Conservation (phyloP, 306 rosid species). For the Sechiopsis laciniata region DNA sequence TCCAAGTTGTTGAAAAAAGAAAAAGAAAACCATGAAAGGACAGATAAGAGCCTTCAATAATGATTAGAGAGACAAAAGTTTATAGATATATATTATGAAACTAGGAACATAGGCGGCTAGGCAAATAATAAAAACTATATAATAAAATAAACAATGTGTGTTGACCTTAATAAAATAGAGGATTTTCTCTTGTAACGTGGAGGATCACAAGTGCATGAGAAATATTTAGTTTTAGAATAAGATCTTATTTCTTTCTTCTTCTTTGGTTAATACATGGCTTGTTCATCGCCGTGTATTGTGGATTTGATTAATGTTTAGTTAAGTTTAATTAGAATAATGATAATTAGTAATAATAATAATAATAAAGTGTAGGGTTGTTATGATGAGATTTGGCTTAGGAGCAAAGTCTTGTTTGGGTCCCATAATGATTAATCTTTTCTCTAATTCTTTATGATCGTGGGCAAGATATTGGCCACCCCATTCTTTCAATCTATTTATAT, state of each 20-base stretch:
- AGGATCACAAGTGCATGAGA: slow-evolving; percentile 61
- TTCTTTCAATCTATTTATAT: slow-evolving; percentile 10
- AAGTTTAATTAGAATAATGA: neutral
- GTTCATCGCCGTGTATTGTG: slow-evolving; percentile 72
- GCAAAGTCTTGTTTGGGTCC: slow-evolving; percentile 71
- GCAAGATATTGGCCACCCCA: slow-evolving; percentile 24
- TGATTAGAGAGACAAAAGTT: neutral
- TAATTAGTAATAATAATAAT: neutral
- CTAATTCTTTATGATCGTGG: slow-evolving; percentile 50
- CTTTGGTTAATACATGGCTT: slow-evolving; percentile 18
- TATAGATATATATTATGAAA: slow-evolving; percentile 1
- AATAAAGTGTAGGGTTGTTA: slow-evolving; percentile 43
- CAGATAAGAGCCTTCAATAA: slow-evolving; percentile 24
- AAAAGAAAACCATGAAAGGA: slow-evolving; percentile 15
- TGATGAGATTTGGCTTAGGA: slow-evolving; percentile 63
- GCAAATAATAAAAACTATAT: slow-evolving; percentile 10
- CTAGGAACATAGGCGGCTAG: slow-evolving; percentile 10
- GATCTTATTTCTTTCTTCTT: neutral
- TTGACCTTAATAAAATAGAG: slow-evolving; percentile 33
- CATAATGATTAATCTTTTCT: slow-evolving; percentile 53
- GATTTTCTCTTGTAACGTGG: slow-evolving; percentile 58
- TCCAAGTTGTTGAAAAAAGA: slow-evolving; percentile 22
- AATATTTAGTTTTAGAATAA: neutral
- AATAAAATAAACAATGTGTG: slow-evolving; percentile 33
- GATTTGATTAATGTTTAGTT: slow-evolving; percentile 26